Evolutionary conservation across 2,329 filamentous ascomycete genomes (phyloP), one percentile per base, ranked within the genome.

Genomic region (Knufia fluminis): DNA sequence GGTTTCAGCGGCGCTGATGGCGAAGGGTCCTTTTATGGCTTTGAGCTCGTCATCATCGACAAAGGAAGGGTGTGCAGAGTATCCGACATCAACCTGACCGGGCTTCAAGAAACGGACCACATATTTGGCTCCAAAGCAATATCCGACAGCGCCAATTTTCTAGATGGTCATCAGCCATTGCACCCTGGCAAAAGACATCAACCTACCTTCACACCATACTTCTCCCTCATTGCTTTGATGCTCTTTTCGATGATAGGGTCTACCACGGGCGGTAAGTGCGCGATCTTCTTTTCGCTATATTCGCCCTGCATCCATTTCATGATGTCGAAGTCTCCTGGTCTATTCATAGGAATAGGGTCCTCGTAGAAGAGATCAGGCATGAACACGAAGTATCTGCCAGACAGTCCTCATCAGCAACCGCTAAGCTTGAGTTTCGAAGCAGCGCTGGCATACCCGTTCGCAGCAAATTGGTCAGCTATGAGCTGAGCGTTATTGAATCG

Each of bases 1-100:
- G 19, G 71, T 78, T 70, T 85, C 79, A 57, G 71, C 68, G 54
- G 71, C 81, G 38, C 80, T 73, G 59, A 89, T 85, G 48, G 80
- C 81, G 3, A 87, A 67, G 0, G 85, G 84, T 0, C 78, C 80
- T n/a, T 72, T 71, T 59, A 88, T 82, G 42, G 73, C 76, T 14
- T 70, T 69, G 43, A 88, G 75, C 66, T 88, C 84, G 2, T 79
- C 77, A 52, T 79, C 71, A 4, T 78, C 72, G 24, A 92, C 78
- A 58, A 89, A 89, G 22, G 80, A 85, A 0, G 87, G 87, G 66
- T 92, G 87, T 1, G 86, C 87, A 16, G 79, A 68, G 67, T 76
- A 92, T 33, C 84, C 86, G 47, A 77, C 85, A 48, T 86, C 74
- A 56, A 91, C 74, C 53, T 70, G 66, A 54, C 79, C 79, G 50